A percentile compares a stretch with the other conserved stretches of the same genome.
phyloP scores from a whole-genome alignment of 108 stramenopile genomes.

The Cyclotella atomus region DNA sequence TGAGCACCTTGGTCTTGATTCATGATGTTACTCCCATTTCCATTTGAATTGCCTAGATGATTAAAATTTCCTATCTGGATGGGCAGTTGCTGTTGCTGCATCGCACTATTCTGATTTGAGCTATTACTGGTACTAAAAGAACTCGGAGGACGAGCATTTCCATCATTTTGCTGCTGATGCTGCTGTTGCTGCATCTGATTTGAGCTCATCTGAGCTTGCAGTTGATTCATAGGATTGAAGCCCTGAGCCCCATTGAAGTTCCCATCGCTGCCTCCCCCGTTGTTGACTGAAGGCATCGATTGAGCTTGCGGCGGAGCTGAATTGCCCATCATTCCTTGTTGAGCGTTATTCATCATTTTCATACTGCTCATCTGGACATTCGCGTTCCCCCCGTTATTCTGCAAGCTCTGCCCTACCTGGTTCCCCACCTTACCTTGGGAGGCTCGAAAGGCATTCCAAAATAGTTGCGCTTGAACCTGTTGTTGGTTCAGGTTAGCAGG shows the following conservation, averaged over 20 bases:
- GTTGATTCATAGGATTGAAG: background rate
- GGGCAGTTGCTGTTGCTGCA: background rate
- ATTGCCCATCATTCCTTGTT: background rate
- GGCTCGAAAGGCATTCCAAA: conserved; percentile 13
- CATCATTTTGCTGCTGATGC: too few relatives aligned
- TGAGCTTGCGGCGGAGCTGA: background rate
- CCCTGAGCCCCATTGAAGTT: background rate
- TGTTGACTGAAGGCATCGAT: background rate
- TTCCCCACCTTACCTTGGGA: background rate
- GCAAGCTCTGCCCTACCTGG: background rate
- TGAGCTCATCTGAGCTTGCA: background rate
- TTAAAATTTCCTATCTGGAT: background rate
- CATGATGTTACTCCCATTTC: background rate
- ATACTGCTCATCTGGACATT: too few relatives aligned
- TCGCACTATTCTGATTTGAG: conserved; percentile 1
- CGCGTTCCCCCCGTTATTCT: too few relatives aligned
- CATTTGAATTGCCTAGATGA: background rate
- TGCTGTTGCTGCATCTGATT: conserved; percentile 17
- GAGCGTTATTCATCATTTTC: background rate
- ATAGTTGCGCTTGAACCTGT: background rate
- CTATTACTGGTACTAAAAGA: background rate
- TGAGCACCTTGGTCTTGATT: background rate
- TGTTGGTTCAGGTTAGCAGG: conserved; percentile 6
- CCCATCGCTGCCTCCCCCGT: background rate
- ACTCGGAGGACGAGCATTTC: background rate